Percentiles rank a stretch among this genome's conserved stretches.
These are phyloP conservation scores for Adansonia rubrostipa DNA, from an alignment of 441 rosid genomes.

Conservation along the genomic window DNA sequence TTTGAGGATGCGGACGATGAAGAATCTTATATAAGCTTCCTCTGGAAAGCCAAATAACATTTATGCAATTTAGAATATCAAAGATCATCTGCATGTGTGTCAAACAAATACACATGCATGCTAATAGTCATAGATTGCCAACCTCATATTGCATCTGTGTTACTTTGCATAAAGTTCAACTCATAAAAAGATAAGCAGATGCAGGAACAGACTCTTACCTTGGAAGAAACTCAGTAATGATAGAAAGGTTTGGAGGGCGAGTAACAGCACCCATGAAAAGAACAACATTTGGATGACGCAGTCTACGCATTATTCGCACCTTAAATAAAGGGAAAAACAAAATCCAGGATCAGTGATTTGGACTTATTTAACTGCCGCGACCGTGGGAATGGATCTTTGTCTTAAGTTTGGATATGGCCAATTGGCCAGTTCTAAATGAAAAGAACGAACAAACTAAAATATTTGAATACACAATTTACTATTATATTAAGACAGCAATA, in stretches of 20 bases:
- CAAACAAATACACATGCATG: neutral
- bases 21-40: slow-evolving; percentile 94
- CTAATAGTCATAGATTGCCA: slow-evolving; percentile 9
- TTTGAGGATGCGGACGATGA: slow-evolving; percentile 89
- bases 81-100: neutral
- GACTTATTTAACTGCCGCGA: neutral
- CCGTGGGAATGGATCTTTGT: slow-evolving; percentile 3
- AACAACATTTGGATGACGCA: slow-evolving; percentile 98
- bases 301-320: slow-evolving; percentile 98
- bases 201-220: slow-evolving; percentile 53
- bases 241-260: slow-evolving; percentile 96
- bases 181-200: slow-evolving; percentile 20
- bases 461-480: neutral
- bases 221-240: slow-evolving; percentile 92
- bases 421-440: neutral
- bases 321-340: slow-evolving; percentile 36
- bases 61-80: slow-evolving; percentile 23
- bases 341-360: slow-evolving; percentile 18
- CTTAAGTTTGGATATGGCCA: neutral
- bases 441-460: slow-evolving; percentile 9
- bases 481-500: slow-evolving; percentile 17
- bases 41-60: slow-evolving; percentile 50
- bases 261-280: slow-evolving; percentile 98
- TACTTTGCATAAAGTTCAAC: slow-evolving; percentile 19
- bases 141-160: slow-evolving; percentile 24